A percentile compares a stretch with the other conserved stretches of the same genome.
phyloP scores from a whole-genome alignment of 768 basidiomycete genomes.

The Tulasnella sp. region DNA sequence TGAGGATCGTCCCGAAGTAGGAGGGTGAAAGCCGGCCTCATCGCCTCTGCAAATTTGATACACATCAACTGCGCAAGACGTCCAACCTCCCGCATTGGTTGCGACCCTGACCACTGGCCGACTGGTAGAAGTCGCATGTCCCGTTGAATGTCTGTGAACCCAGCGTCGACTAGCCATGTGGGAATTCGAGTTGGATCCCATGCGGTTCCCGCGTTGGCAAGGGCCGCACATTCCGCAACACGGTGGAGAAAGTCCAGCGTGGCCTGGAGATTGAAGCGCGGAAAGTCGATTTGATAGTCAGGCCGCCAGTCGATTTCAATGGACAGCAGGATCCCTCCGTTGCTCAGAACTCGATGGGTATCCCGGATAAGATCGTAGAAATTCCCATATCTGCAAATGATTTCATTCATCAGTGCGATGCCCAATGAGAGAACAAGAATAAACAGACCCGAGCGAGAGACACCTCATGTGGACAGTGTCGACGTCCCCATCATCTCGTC shows the following conservation, averaged over 20 bases:
- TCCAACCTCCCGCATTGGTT: neutral
- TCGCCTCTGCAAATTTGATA: neutral
- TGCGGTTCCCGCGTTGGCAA: neutral
- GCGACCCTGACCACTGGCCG: neutral
- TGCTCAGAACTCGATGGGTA: neutral
- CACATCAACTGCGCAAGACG: neutral
- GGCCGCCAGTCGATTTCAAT: constrained; percentile 4
- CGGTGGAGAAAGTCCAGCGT: neutral
- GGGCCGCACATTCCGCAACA: neutral
- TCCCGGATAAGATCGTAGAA: neutral
- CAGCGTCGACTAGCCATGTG: neutral
- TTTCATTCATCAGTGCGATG: neutral
- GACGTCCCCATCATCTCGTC: neutral
- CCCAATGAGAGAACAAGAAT: neutral
- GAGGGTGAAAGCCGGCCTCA: neutral
- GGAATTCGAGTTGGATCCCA: neutral
- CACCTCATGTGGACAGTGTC: neutral
- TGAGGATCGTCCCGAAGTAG: neutral
- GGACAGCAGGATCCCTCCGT: neutral
- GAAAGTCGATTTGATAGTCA: neutral
- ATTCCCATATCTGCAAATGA: neutral
- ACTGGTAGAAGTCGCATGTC: neutral
- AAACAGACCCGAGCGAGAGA: neutral
- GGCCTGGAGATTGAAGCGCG: neutral
- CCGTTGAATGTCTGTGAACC: neutral